A percentile compares a stretch with the other conserved stretches of the same genome.
Conservation (phyloP, 768 basidiomycete genomes). For the Tulasnella sp. region DNA sequence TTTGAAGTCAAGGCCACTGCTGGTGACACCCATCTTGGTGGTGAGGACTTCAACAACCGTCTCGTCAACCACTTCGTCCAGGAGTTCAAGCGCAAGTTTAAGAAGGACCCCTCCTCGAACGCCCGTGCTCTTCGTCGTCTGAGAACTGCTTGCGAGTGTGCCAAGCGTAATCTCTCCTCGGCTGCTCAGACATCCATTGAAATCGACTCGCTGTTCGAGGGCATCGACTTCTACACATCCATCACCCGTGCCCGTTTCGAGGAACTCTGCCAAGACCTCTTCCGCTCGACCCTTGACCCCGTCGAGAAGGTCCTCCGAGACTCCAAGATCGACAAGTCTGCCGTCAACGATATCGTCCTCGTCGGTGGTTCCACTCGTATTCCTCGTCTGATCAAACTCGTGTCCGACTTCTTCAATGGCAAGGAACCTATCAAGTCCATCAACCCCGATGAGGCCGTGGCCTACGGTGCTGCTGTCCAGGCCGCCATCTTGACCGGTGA, state of each 20-base stretch:
- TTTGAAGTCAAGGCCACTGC: conserved; percentile 56
- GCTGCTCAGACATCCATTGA: conserved; percentile 58
- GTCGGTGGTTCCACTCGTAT: conserved; percentile 57
- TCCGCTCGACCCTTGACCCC: conserved; percentile 51
- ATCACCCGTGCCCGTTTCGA: conserved; percentile 59
- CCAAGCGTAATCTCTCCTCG: conserved; percentile 57
- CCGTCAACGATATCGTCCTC: conserved; percentile 55
- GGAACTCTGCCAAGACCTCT: conserved; percentile 52
- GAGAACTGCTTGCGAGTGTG: conserved; percentile 54
- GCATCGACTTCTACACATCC: conserved; percentile 59
- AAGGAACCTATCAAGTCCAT: conserved; percentile 68
- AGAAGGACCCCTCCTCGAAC: conserved; percentile 48
- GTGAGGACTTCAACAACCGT: conserved; percentile 58
- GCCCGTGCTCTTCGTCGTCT: conserved; percentile 53
- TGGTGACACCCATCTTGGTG: conserved; percentile 57
- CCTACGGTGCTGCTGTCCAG: conserved; percentile 73
- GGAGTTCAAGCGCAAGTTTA: conserved; percentile 59
- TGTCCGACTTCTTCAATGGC: conserved; percentile 67
- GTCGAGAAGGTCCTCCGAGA: conserved; percentile 59
- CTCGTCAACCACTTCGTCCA: conserved; percentile 56
- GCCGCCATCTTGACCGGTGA: conserved; percentile 66
- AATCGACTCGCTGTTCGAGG: conserved; percentile 60
- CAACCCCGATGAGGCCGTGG: conserved; percentile 76
- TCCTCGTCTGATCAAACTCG: conserved; percentile 62
- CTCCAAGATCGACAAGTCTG: conserved; percentile 56